Conservation (phyloP, 805 yeast species). For the Candida andamanensis region DNA sequence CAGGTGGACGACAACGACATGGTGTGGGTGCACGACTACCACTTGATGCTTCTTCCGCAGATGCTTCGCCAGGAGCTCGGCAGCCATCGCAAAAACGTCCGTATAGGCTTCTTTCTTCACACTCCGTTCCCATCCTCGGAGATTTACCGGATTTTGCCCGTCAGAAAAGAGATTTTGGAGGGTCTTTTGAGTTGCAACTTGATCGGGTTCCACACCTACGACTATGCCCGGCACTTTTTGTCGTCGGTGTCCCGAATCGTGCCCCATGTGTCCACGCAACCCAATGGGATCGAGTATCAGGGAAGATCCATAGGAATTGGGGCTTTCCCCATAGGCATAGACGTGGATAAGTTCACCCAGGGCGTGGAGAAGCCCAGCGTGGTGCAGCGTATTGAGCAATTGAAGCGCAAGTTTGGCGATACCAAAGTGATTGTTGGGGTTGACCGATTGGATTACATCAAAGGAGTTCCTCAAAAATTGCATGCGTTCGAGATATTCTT, state of each 20-base stretch:
- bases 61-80: constrained; percentile 67
- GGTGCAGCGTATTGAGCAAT: constrained; percentile 54
- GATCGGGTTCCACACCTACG: constrained; percentile 98
- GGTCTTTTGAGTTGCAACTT: constrained; percentile 94
- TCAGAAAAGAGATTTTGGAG: constrained; percentile 81
- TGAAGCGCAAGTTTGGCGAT: constrained; percentile 63
- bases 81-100: constrained; percentile 47
- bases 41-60: constrained; percentile 89
- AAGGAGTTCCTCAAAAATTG: constrained; percentile 95
- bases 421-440: constrained; percentile 92
- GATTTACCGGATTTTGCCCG: constrained; percentile 92
- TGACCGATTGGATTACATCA: constrained; percentile 92
- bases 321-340: constrained; percentile 99
- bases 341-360: constrained; percentile 81
- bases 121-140: constrained; percentile 98
- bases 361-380: constrained; percentile 68
- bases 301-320: constrained; percentile 81
- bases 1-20: constrained; percentile 77
- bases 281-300: constrained; percentile 80
- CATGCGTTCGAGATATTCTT: constrained; percentile 94
- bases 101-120: constrained; percentile 90
- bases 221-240: constrained; percentile 92
- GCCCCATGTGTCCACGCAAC: constrained; percentile 68
- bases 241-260: constrained; percentile 84
- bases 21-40: constrained; percentile 98